phyloP scores from a whole-genome alignment of 2,329 filamentous ascomycete species.

The Alternaria novae-zelandiae region DNA sequence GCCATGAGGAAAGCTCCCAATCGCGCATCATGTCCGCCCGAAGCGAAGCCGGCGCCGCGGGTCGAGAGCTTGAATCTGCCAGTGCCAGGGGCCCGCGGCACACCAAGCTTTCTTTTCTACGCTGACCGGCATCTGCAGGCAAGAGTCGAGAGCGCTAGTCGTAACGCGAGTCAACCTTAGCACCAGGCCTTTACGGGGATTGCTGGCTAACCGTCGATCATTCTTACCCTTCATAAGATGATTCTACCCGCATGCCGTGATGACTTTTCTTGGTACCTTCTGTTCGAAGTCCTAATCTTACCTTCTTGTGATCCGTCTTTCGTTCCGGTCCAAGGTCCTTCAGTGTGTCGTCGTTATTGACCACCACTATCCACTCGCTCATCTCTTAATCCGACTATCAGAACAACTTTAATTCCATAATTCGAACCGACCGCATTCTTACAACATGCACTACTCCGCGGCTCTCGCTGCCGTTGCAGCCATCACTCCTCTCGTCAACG shows the following conservation, averaged over 20 bases:
- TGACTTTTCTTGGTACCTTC: slow-evolving; percentile 18
- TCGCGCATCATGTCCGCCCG: slow-evolving; percentile 7
- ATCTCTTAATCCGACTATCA: slow-evolving; percentile 10
- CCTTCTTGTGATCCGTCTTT: slow-evolving; percentile 23
- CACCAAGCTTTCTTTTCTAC: slow-evolving; percentile 20
- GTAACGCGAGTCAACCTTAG: slow-evolving; percentile 28
- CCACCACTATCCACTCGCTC: slow-evolving; percentile 44
- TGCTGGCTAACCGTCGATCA: slow-evolving; percentile 19
- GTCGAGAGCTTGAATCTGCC: slow-evolving; percentile 16
- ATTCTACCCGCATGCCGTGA: slow-evolving; percentile 11
- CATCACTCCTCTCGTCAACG: slow-evolving; percentile 37
- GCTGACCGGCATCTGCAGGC: slow-evolving; percentile 18
- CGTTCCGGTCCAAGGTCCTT: slow-evolving; percentile 25
- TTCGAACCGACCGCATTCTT: slow-evolving; percentile 19
- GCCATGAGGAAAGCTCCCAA: slow-evolving; percentile 13
- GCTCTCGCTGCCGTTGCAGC: slow-evolving; percentile 39
- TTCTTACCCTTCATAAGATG: slow-evolving; percentile 27
- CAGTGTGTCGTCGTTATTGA: slow-evolving; percentile 36
- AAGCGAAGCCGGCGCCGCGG: slow-evolving; percentile 26
- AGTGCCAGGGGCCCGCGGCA: slow-evolving; percentile 14
- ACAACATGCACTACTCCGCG: slow-evolving; percentile 44
- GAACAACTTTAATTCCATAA: slow-evolving; percentile 30
- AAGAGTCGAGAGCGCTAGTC: slow-evolving; percentile 14
- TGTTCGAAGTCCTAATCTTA: slow-evolving; percentile 21
- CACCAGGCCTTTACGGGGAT: slow-evolving; percentile 24